phyloP scores from a whole-genome alignment of 2,329 filamentous ascomycete species.

The Alternaria gaisen region DNA sequence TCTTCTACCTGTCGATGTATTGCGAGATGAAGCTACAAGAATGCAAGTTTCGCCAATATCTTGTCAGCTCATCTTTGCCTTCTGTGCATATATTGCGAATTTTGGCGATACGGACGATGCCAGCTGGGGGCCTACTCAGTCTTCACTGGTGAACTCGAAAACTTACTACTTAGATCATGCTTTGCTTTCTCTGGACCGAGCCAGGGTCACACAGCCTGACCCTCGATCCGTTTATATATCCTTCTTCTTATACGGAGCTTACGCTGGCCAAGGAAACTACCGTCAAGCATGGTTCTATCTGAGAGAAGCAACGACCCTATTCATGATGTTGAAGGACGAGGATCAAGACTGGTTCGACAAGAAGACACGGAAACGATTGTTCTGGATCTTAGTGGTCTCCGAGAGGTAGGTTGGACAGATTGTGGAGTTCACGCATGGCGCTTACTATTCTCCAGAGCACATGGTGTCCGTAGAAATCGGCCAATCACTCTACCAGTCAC shows the following conservation, averaged over 20 bases:
- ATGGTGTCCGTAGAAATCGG: conserved; percentile 74
- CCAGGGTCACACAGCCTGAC: conserved; percentile 30
- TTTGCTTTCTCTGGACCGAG: conserved; percentile 26
- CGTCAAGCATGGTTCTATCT: conserved; percentile 82
- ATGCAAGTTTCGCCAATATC: conserved; percentile 31
- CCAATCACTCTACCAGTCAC: conserved; percentile 75
- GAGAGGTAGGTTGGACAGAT: conserved; percentile 28
- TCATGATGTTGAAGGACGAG: conserved; percentile 29
- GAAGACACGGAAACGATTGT: conserved; percentile 22
- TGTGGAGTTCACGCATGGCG: background rate
- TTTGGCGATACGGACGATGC: conserved; percentile 29
- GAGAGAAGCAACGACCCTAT: conserved; percentile 77
- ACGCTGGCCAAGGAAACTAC: conserved; percentile 75
- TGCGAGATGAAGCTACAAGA: conserved; percentile 34
- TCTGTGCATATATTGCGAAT: conserved; percentile 50
- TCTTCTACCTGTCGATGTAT: conserved; percentile 31
- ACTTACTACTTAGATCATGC: conserved; percentile 32
- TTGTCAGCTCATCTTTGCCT: conserved; percentile 46
- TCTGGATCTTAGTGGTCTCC: conserved; percentile 39
- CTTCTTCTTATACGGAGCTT: conserved; percentile 79
- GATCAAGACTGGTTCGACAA: conserved; percentile 24
- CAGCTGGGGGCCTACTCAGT: background rate
- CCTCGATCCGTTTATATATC: conserved; percentile 68
- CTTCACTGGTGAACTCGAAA: background rate
- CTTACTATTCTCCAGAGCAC: conserved; percentile 61